A percentile compares a stretch with the other conserved stretches of the same genome.
Evolutionary conservation across 2,329 filamentous ascomycete genomes (phyloP).

Genomic region (Ceratocystis alfenasii): DNA sequence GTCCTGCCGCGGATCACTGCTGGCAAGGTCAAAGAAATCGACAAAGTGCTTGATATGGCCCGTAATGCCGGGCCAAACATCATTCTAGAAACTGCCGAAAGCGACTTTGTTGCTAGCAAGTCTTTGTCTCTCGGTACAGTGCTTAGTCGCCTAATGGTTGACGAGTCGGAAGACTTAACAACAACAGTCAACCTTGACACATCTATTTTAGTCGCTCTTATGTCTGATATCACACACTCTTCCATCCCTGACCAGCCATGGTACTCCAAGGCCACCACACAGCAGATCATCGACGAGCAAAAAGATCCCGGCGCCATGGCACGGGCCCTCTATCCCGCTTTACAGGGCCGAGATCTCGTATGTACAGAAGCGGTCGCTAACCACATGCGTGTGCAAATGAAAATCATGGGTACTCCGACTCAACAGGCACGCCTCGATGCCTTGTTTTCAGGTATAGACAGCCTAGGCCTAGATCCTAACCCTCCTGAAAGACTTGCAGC

Average conservation of each 20-base stretch:
- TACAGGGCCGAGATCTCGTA: conserved; percentile 4
- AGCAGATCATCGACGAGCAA: conserved; percentile 9
- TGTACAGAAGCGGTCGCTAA: conserved; percentile 4
- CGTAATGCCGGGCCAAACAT: conserved; percentile 5
- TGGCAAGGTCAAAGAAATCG: conserved; percentile 8
- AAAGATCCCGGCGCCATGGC: background rate
- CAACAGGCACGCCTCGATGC: conserved; percentile 7
- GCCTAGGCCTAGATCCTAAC: background rate
- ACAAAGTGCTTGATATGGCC: conserved; percentile 8
- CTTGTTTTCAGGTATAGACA: background rate
- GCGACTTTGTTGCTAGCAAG: background rate
- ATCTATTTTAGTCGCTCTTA: conserved; percentile 7
- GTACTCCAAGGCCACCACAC: conserved; percentile 11
- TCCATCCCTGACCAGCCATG: conserved; percentile 2
- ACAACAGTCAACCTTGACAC: conserved; percentile 1
- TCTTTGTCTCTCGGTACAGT: background rate
- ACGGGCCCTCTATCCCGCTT: conserved; percentile 2
- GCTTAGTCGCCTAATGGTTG: background rate
- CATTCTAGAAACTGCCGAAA: conserved; percentile 4
- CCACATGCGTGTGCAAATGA: conserved; percentile 13
- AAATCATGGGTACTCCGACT: conserved; percentile 10
- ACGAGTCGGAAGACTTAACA: conserved; percentile 5
- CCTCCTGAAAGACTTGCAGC: conserved; percentile 9
- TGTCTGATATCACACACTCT: conserved; percentile 13
- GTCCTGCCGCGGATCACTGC: background rate